Evolutionary conservation across 106 monocot genomes (phyloP).

Genomic region (Phalaenopsis aphrodite): DNA sequence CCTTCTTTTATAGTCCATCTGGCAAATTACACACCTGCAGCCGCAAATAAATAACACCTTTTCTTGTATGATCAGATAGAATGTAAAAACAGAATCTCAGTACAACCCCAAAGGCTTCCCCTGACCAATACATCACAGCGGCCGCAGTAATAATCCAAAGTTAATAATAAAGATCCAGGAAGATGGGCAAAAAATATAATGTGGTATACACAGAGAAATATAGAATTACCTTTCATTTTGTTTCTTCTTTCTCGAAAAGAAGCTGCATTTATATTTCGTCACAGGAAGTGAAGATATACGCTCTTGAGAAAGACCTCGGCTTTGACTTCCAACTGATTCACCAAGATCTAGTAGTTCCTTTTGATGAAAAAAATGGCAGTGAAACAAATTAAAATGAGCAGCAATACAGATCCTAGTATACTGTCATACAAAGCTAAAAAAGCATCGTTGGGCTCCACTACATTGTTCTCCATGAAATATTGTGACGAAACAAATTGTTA

Average conservation of each 20-base stretch:
- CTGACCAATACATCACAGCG: no score
- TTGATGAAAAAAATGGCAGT: slow-evolving; percentile 2
- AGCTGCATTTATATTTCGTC: slow-evolving; percentile 80
- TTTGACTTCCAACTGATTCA: slow-evolving; percentile 89
- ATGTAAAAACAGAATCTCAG: no score
- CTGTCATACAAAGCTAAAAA: no score
- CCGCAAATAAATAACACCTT: background rate
- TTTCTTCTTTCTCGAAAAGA: slow-evolving; percentile 76
- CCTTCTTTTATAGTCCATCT: slow-evolving; percentile 96
- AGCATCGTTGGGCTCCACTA: no score
- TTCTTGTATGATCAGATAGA: no score
- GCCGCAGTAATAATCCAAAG: no score
- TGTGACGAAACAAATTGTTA: no score
- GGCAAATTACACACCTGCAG: slow-evolving; percentile 87
- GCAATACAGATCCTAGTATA: background rate
- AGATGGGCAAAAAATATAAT: background rate
- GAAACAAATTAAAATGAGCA: background rate
- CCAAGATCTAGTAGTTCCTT: slow-evolving; percentile 98
- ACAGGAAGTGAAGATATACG: slow-evolving; percentile 75
- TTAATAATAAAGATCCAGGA: no score
- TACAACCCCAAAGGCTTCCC: no score
- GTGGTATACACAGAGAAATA: background rate
- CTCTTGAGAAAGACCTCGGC: slow-evolving; percentile 79
- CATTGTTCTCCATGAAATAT: no score
- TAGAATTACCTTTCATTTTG: slow-evolving; percentile 57